Percentiles rank a stretch among this genome's conserved stretches.
Conservation (phyloP, 2,329 filamentous ascomycete genomes). For the Arthrobotrys entomopaga region DNA sequence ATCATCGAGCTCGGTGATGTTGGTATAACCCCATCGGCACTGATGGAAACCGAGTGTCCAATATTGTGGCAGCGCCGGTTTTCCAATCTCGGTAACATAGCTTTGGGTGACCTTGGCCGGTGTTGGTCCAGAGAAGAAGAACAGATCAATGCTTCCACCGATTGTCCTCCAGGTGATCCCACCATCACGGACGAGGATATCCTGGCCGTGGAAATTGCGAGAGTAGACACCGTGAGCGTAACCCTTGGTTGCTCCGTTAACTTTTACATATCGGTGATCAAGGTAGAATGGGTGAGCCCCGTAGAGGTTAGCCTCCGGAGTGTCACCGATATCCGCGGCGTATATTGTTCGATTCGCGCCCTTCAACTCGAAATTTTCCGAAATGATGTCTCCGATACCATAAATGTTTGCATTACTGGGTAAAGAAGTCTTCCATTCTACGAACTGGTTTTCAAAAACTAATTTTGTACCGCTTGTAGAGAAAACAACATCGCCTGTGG, state of each 20-base stretch:
- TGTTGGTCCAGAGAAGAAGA: constrained; percentile 66
- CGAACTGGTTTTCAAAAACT: constrained; percentile 81
- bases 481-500: constrained; percentile 71
- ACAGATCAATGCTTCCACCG: constrained; percentile 75
- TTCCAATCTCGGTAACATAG: constrained; percentile 66
- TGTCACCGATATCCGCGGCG: constrained; percentile 73
- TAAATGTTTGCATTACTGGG: constrained; percentile 77
- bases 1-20: constrained; percentile 58
- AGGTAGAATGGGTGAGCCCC: constrained; percentile 80
- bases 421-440: constrained; percentile 76
- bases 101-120: constrained; percentile 66
- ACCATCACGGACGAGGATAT: constrained; percentile 70
- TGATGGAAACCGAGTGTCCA: constrained; percentile 68
- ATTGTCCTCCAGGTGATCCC: constrained; percentile 82
- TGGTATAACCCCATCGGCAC: constrained; percentile 66
- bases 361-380: constrained; percentile 72
- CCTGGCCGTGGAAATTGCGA: constrained; percentile 82
- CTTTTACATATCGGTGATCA: constrained; percentile 69
- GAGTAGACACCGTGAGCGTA: constrained; percentile 77
- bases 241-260: constrained; percentile 67
- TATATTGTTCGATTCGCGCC: constrained; percentile 76
- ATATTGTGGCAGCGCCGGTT: constrained; percentile 66
- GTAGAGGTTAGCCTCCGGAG: constrained; percentile 75
- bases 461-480: constrained; percentile 74
- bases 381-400: constrained; percentile 80